Evolutionary conservation across 2,329 filamentous ascomycete genomes (phyloP).

Genomic region (Ceratocystis lukuohia): DNA sequence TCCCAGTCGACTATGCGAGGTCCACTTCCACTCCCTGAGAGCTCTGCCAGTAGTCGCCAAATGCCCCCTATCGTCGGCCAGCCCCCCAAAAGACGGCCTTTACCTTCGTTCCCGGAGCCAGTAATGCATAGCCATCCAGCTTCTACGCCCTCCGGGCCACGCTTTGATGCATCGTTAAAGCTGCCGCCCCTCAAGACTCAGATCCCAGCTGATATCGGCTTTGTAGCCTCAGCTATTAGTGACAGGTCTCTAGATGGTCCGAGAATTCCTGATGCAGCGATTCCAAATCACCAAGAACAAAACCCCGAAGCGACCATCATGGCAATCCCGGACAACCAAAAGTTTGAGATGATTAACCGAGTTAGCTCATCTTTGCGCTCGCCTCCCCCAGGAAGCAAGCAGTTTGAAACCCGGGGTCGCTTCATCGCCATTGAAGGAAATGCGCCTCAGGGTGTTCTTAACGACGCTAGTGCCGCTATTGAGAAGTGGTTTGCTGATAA

Average conservation of each 20-base stretch:
- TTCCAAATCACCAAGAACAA: neutral
- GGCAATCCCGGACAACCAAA: slow-evolving; percentile 59
- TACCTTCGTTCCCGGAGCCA: slow-evolving; percentile 6
- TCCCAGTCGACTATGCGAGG: slow-evolving; percentile 5
- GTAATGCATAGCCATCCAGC: neutral
- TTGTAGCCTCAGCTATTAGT: neutral
- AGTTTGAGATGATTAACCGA: slow-evolving; percentile 60
- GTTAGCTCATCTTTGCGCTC: slow-evolving; percentile 56
- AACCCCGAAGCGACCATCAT: slow-evolving; percentile 47
- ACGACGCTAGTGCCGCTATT: slow-evolving; percentile 50
- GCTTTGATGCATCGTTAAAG: slow-evolving; percentile 40
- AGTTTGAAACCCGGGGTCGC: slow-evolving; percentile 48
- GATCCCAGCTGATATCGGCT: slow-evolving; percentile 22
- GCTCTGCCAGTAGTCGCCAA: neutral
- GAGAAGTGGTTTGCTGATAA: slow-evolving; percentile 44
- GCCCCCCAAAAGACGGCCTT: slow-evolving; percentile 5
- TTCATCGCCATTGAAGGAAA: slow-evolving; percentile 76
- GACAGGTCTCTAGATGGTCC: slow-evolving; percentile 16
- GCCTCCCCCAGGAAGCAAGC: slow-evolving; percentile 25
- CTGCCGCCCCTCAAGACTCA: slow-evolving; percentile 41
- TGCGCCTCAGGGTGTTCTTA: slow-evolving; percentile 33
- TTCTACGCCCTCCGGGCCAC: neutral
- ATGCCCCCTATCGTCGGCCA: neutral
- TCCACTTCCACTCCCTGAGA: slow-evolving; percentile 5
- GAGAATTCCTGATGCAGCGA: neutral